phyloP scores from a whole-genome alignment of 805 yeast genomes.

The Grigorovia humatica region DNA sequence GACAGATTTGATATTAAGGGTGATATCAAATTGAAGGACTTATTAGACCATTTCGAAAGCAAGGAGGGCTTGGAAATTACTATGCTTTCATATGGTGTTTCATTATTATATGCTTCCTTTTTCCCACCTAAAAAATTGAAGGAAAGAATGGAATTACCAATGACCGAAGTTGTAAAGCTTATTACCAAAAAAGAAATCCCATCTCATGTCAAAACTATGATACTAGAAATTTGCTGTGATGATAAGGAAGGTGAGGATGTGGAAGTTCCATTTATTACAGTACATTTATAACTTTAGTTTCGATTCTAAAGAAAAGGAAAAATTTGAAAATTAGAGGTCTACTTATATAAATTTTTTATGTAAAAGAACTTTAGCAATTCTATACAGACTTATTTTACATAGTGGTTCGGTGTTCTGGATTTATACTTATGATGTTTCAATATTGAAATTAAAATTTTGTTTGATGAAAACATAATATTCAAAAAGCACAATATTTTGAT shows the following conservation, averaged over 20 bases:
- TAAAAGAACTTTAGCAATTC: neutral
- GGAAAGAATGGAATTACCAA: constrained; percentile 57
- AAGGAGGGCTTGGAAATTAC: constrained; percentile 80
- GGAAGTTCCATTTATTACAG: constrained; percentile 80
- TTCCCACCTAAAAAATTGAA: constrained; percentile 84
- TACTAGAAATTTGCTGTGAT: constrained; percentile 86
- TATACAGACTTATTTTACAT: neutral
- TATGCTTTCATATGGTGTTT: constrained; percentile 87
- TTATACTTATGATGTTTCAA: too few relatives aligned
- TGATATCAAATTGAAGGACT: constrained; percentile 62
- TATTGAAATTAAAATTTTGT: too few relatives aligned
- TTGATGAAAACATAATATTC: too few relatives aligned
- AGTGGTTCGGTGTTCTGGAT: too few relatives aligned
- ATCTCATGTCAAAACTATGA: constrained; percentile 60
- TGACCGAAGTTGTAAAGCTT: constrained; percentile 70
- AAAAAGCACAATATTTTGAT: too few relatives aligned
- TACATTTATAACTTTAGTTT: constrained; percentile 33
- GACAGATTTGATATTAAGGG: constrained; percentile 80
- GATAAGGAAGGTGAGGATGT: constrained; percentile 91
- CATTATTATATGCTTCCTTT: constrained; percentile 84
- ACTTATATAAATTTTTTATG: neutral
- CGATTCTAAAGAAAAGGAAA: neutral
- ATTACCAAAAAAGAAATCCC: constrained; percentile 80
- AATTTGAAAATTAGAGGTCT: neutral
- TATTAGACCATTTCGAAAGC: constrained; percentile 64